These are phyloP conservation scores for Lepiota venenata DNA, from an alignment of 768 basidiomycete species.

Conservation along the genomic window DNA sequence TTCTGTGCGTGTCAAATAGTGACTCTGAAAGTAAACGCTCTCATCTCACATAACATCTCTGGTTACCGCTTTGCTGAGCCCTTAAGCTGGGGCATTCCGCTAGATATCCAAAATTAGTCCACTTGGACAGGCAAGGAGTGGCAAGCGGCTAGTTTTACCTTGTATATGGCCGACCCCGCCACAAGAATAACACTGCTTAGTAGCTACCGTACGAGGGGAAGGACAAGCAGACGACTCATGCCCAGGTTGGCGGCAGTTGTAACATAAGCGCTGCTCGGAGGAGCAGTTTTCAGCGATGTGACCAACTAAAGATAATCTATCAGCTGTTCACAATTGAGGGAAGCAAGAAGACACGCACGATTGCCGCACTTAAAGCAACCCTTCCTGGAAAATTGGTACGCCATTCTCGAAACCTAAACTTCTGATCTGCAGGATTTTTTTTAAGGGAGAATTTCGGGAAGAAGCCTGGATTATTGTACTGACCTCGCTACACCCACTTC, in stretches of 20 bases:
- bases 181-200: slow-evolving; percentile 92
- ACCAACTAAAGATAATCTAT: slow-evolving; percentile 54
- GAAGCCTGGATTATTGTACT: slow-evolving; percentile 12
- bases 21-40: neutral
- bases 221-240: slow-evolving; percentile 90
- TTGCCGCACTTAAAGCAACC: slow-evolving; percentile 95
- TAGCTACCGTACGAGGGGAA: slow-evolving; percentile 74
- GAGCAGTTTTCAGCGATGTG: slow-evolving; percentile 93
- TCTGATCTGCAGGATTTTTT: slow-evolving; percentile 16
- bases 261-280: slow-evolving; percentile 86
- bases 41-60: slow-evolving; percentile 79
- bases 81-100: slow-evolving; percentile 84
- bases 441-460: slow-evolving; percentile 5
- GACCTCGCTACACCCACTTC: slow-evolving; percentile 76
- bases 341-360: slow-evolving; percentile 46
- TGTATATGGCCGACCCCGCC: slow-evolving; percentile 90
- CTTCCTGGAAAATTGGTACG: slow-evolving; percentile 82
- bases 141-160: slow-evolving; percentile 26
- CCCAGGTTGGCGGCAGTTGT: slow-evolving; percentile 93
- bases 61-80: slow-evolving; percentile 57
- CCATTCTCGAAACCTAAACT: slow-evolving; percentile 49
- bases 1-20: slow-evolving; percentile 39
- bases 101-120: slow-evolving; percentile 17
- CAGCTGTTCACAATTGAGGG: slow-evolving; percentile 11
- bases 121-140: neutral